These are phyloP conservation scores for Epichloe coenophiala DNA, from an alignment of 2,329 filamentous ascomycete species.

Conservation along the genomic window DNA sequence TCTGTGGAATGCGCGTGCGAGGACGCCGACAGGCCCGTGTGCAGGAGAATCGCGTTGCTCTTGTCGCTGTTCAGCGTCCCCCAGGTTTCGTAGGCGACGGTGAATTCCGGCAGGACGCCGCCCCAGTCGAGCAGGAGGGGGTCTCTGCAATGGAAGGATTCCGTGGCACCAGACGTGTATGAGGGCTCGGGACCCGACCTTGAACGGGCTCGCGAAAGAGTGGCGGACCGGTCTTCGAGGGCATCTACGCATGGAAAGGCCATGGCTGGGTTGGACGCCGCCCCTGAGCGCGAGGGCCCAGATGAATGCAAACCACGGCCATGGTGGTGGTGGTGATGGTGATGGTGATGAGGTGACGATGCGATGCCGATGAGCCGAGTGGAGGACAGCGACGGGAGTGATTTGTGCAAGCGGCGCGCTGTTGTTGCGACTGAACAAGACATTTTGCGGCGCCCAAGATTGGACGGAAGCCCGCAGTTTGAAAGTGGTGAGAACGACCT, in stretches of 20 bases:
- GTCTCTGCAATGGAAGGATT: conserved; percentile 58
- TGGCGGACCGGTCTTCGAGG: conserved; percentile 64
- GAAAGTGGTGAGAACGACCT: not conserved
- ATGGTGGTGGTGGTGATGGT: not conserved
- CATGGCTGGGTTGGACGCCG: conserved; percentile 68
- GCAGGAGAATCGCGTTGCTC: conserved; percentile 80
- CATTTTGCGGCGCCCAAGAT: conserved; percentile 4
- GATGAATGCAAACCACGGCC: not conserved
- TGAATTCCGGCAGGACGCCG: conserved; percentile 72
- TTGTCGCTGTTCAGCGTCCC: conserved; percentile 60
- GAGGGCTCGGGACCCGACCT: conserved; percentile 79
- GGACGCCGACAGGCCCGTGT: conserved; percentile 92
- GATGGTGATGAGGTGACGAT: not conserved
- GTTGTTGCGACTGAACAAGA: conserved; percentile 5
- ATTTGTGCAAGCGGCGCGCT: conserved; percentile 4
- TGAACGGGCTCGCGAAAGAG: conserved; percentile 40
- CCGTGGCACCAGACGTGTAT: conserved; percentile 81
- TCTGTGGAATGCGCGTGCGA: conserved; percentile 92
- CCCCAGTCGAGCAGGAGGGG: conserved; percentile 88
- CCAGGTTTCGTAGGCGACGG: conserved; percentile 91
- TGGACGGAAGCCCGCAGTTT: not conserved
- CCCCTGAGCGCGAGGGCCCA: conserved; percentile 17
- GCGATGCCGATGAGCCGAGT: conserved; percentile 1
- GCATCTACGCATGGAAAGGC: conserved; percentile 84
- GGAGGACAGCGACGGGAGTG: not conserved